phyloP scores from a whole-genome alignment of 108 stramenopile species.

The Aurantiochytrium sp. region DNA sequence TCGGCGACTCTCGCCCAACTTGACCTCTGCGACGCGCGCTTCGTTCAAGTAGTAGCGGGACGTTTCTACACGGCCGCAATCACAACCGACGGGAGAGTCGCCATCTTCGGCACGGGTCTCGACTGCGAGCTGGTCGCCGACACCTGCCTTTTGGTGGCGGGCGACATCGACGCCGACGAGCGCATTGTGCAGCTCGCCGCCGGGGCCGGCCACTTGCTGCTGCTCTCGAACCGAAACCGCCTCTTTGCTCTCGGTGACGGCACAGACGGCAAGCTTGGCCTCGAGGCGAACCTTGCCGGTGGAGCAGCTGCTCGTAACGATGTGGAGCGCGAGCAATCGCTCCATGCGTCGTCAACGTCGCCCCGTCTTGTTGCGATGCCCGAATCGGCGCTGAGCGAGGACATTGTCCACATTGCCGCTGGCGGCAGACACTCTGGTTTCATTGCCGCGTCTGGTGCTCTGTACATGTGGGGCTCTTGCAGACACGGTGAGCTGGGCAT shows the following conservation, averaged over 20 bases:
- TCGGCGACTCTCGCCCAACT: background rate
- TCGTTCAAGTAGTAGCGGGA: background rate
- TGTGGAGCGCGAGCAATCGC: background rate
- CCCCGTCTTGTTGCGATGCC: background rate
- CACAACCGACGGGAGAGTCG: background rate
- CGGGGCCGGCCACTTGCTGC: background rate
- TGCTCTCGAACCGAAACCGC: background rate
- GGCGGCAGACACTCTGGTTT: slow-evolving; percentile 6
- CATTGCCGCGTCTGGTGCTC: background rate
- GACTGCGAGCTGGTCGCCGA: background rate
- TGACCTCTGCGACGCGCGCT: background rate
- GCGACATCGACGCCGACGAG: background rate
- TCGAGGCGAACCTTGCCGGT: background rate
- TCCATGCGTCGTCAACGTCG: background rate
- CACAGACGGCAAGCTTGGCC: background rate
- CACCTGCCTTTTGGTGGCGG: background rate
- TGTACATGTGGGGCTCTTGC: background rate
- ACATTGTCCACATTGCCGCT: background rate
- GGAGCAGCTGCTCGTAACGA: background rate
- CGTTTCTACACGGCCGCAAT: slow-evolving; percentile 11
- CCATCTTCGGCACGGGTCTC: background rate
- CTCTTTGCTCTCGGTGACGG: background rate
- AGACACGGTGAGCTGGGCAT: background rate
- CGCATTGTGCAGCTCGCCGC: background rate
- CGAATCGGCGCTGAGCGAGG: background rate